Conservation (phyloP, 2,329 filamentous ascomycete genomes). For the Stemphylium vesicarium region DNA sequence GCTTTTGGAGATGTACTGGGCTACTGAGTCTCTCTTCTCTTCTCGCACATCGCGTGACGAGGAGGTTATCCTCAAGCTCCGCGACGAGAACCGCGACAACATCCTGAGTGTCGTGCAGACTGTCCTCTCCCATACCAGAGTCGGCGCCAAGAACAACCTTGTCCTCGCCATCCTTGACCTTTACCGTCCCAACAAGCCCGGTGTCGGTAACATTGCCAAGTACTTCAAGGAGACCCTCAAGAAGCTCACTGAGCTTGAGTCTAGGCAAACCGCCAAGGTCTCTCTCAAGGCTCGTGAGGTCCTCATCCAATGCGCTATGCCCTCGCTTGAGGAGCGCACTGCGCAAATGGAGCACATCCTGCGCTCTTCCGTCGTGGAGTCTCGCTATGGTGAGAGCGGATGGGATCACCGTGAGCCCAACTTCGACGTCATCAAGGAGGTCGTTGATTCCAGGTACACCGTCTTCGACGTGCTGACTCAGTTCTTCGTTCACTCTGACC, state of each 20-base stretch:
- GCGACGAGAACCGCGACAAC: slow-evolving; percentile 96
- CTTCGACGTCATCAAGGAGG: slow-evolving; percentile 91
- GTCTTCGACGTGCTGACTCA: slow-evolving; percentile 94
- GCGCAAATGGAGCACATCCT: slow-evolving; percentile 99
- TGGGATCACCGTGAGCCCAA: slow-evolving; percentile 96
- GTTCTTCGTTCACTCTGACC: slow-evolving; percentile 93
- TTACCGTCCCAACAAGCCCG: slow-evolving; percentile 93
- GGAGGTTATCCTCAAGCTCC: slow-evolving; percentile 88
- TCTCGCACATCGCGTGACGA: slow-evolving; percentile 86
- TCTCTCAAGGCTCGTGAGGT: slow-evolving; percentile 96
- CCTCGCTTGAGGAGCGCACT: slow-evolving; percentile 92
- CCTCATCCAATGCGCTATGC: slow-evolving; percentile 94
- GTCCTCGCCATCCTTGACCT: slow-evolving; percentile 89
- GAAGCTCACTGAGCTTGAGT: slow-evolving; percentile 89
- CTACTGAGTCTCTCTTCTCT: slow-evolving; percentile 86
- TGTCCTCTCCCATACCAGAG: slow-evolving; percentile 91
- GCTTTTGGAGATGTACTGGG: slow-evolving; percentile 81
- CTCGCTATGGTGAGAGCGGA: slow-evolving; percentile 94
- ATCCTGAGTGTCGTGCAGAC: slow-evolving; percentile 82
- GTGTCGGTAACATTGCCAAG: slow-evolving; percentile 85
- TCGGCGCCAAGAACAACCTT: slow-evolving; percentile 92
- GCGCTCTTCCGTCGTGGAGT: slow-evolving; percentile 92
- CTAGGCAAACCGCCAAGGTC: slow-evolving; percentile 87
- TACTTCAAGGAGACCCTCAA: slow-evolving; percentile 82
- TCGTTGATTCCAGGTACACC: slow-evolving; percentile 97